Evolutionary conservation across 2,329 filamentous ascomycete species (phyloP).

Genomic region (Myriangium duriaei): DNA sequence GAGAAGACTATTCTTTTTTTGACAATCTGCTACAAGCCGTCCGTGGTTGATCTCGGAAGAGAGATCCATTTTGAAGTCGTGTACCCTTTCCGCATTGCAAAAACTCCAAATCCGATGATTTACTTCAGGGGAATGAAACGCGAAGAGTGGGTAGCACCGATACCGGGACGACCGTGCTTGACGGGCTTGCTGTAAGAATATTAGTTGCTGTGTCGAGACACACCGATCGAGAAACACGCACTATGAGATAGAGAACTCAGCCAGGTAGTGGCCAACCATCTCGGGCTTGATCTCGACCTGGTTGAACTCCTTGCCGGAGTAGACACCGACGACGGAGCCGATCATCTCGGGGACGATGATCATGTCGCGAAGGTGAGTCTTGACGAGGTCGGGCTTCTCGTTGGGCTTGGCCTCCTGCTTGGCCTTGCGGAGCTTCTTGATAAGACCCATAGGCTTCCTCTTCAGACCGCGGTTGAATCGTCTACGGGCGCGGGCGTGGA

Average conservation of each 20-base stretch:
- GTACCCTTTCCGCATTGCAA: conserved; percentile 1
- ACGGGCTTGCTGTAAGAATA: conserved; percentile 71
- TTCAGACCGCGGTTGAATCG: conserved; percentile 99
- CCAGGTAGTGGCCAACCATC: conserved; percentile 99
- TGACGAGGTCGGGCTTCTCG: conserved; percentile 99
- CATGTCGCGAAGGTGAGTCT: conserved; percentile 99
- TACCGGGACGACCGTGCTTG: conserved; percentile 99
- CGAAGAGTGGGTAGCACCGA: conserved; percentile 99
- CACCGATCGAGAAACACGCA: conserved; percentile 37
- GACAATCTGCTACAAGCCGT: background rate
- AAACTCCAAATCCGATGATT: conserved; percentile 9
- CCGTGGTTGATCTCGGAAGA: too few relatives aligned
- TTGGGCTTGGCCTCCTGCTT: conserved; percentile 99
- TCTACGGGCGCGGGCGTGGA: conserved; percentile 95
- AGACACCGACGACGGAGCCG: conserved; percentile 94
- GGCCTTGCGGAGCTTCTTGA: conserved; percentile 99
- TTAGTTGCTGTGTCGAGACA: conserved; percentile 33
- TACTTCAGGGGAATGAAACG: conserved; percentile 99
- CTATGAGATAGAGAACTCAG: conserved; percentile 99
- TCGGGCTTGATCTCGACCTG: conserved; percentile 99
- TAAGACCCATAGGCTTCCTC: conserved; percentile 99
- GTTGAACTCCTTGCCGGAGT: conserved; percentile 99
- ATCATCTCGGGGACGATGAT: conserved; percentile 99
- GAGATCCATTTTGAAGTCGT: too few relatives aligned
- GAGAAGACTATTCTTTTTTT: background rate